These are phyloP conservation scores for Rubroboletus pulcherrimus DNA, from an alignment of 768 basidiomycete genomes.

Conservation along the genomic window DNA sequence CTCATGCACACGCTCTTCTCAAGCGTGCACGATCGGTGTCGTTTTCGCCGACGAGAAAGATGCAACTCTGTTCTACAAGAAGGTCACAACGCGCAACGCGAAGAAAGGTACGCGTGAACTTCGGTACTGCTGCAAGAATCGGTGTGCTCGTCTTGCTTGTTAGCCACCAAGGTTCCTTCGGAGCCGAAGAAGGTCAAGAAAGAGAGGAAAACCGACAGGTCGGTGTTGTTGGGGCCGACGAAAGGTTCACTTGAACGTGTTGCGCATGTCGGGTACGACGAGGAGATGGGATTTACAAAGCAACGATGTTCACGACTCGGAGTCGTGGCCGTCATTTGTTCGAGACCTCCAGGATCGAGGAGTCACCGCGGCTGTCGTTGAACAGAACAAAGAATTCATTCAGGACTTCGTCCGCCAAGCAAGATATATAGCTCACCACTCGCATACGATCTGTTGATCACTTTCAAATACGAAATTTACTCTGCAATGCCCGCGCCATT, in stretches of 20 bases:
- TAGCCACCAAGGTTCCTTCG: conserved; percentile 43
- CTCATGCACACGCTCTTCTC: conserved; percentile 6
- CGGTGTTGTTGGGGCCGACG: conserved; percentile 82
- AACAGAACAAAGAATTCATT: conserved; percentile 84
- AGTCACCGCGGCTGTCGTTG: conserved; percentile 63
- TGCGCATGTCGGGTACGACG: conserved; percentile 93
- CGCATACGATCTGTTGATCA: no score
- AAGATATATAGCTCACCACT: no score
- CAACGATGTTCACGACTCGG: conserved; percentile 66
- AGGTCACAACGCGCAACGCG: conserved; percentile 65
- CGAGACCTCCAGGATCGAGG: conserved; percentile 61
- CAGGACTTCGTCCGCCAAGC: conserved; percentile 67
- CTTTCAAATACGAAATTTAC: no score
- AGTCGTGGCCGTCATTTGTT: conserved; percentile 80
- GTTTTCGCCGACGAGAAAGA: conserved; percentile 87
- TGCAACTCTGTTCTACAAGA: conserved; percentile 83
- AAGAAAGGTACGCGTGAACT: conserved; percentile 46
- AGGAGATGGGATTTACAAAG: conserved; percentile 84
- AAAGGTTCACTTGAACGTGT: conserved; percentile 81
- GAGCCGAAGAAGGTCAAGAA: conserved; percentile 57
- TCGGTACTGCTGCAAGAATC: background rate
- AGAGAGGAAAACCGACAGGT: conserved; percentile 85
- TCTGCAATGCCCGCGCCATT: no score
- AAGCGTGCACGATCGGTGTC: conserved; percentile 90
- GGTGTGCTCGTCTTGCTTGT: conserved; percentile 3